A percentile compares a stretch with the other conserved stretches of the same genome.
phyloP scores from a whole-genome alignment of 2,329 filamentous ascomycete genomes.

The Botrytis sinoallii region DNA sequence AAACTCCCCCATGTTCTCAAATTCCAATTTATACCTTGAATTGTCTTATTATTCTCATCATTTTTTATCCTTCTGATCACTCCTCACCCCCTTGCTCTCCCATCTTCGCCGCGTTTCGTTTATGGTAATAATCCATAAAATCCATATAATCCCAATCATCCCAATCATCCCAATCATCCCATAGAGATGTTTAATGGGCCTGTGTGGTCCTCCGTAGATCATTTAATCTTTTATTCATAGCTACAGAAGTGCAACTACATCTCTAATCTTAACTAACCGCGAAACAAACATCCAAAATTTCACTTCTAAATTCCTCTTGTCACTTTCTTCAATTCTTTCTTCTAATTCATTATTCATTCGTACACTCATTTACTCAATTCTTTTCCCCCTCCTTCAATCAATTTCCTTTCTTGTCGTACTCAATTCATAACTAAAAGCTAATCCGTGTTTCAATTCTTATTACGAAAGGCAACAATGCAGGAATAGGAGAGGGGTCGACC shows the following conservation, averaged over 20 bases:
- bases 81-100: not conserved
- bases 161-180: not conserved
- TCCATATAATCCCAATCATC: not conserved
- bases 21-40: not conserved
- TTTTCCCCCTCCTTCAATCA: not conserved
- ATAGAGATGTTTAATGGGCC: not conserved
- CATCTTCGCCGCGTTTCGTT: not conserved
- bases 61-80: too few relatives aligned
- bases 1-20: not conserved
- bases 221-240: constrained; percentile 6
- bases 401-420: not conserved
- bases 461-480: not conserved
- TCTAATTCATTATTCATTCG: not conserved
- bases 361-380: constrained; percentile 9
- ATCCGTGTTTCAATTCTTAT: not conserved
- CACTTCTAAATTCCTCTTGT: not conserved
- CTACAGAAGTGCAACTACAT: not conserved
- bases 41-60: not conserved
- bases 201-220: constrained; percentile 7
- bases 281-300: constrained; percentile 5
- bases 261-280: not conserved
- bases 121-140: not conserved
- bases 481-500: constrained; percentile 8
- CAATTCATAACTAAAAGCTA: not conserved
- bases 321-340: not conserved